A percentile compares a stretch with the other conserved stretches of the same genome.
Evolutionary conservation across 2,329 filamentous ascomycete species (phyloP).

Genomic region (Alternaria consortialis): DNA sequence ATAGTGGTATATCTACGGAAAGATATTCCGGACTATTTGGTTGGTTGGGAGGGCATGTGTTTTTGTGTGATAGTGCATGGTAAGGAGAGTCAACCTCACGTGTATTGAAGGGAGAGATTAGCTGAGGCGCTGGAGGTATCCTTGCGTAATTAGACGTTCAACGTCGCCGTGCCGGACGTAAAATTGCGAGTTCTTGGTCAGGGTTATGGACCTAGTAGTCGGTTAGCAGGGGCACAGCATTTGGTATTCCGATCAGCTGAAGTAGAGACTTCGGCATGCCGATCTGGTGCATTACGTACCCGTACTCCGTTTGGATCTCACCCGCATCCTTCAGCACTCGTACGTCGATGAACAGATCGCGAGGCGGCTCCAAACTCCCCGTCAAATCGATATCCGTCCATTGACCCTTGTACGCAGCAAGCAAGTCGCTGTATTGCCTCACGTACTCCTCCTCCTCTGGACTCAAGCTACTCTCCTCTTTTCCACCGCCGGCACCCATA

Average conservation of each 20-base stretch:
- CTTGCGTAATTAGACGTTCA: slow-evolving; percentile 90
- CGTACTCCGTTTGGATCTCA: slow-evolving; percentile 99
- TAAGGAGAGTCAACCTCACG: neutral
- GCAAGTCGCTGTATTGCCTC: slow-evolving; percentile 85
- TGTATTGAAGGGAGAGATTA: slow-evolving; percentile 57
- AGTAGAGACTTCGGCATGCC: neutral
- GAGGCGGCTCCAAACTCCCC: slow-evolving; percentile 91
- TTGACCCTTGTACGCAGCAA: slow-evolving; percentile 96
- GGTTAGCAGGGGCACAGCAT: neutral
- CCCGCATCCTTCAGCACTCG: slow-evolving; percentile 95
- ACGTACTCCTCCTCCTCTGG: slow-evolving; percentile 98
- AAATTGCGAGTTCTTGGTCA: slow-evolving; percentile 98
- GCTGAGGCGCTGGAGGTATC: slow-evolving; percentile 89
- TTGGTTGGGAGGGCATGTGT: neutral
- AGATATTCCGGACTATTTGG: neutral
- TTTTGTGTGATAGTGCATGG: neutral
- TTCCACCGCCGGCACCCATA: slow-evolving; percentile 56
- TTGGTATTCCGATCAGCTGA: neutral
- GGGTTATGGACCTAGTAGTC: slow-evolving; percentile 78
- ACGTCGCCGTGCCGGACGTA: slow-evolving; percentile 97
- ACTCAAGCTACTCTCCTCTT: slow-evolving; percentile 77
- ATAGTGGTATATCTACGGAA: neutral
- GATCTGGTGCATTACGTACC: slow-evolving; percentile 65
- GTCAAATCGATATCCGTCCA: slow-evolving; percentile 98
- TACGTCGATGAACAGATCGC: slow-evolving; percentile 96